phyloP scores from a whole-genome alignment of 495 filamentous ascomycete species.

The Penicillium paradoxum region DNA sequence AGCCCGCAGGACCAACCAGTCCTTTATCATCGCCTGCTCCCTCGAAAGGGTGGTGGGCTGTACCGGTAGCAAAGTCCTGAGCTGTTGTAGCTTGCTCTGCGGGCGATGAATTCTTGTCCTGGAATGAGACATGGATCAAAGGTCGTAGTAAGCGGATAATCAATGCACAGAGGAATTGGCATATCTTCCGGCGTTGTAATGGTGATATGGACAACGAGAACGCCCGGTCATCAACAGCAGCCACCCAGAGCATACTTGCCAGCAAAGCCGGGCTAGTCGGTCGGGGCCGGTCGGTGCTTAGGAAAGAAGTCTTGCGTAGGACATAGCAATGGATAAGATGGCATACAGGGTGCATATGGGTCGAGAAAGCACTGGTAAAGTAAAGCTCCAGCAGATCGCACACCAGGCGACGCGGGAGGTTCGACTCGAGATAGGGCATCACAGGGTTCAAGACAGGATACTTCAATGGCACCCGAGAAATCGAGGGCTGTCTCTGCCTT shows the following conservation, averaged over 20 bases:
- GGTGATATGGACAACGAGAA: constrained; percentile 81
- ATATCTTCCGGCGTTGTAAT: constrained; percentile 78
- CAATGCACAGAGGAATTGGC: constrained; percentile 83
- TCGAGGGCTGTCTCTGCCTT: constrained; percentile 14
- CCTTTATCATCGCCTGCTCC: constrained; percentile 72
- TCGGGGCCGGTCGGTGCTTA: constrained; percentile 71
- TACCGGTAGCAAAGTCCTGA: constrained; percentile 28
- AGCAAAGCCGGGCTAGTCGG: constrained; percentile 82
- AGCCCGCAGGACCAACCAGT: constrained; percentile 68
- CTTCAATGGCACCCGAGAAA: constrained; percentile 43
- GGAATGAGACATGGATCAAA: constrained; percentile 63
- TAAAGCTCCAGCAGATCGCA: constrained; percentile 85
- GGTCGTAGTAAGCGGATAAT: constrained; percentile 83
- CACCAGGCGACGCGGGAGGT: constrained; percentile 70
- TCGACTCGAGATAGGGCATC: constrained; percentile 66
- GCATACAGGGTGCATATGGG: constrained; percentile 81
- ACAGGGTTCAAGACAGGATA: constrained; percentile 86
- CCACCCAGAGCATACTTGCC: constrained; percentile 94
- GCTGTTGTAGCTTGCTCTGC: constrained; percentile 25
- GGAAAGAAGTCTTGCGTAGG: constrained; percentile 83
- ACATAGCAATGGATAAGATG: constrained; percentile 91
- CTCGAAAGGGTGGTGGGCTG: constrained; percentile 47
- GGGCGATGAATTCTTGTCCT: constrained; percentile 29
- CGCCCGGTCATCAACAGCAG: constrained; percentile 85
- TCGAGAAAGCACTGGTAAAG: constrained; percentile 80